Percentiles rank a stretch among this genome's conserved stretches.
These are phyloP conservation scores for Keqinozyma sinolaborantium DNA, from an alignment of 1,139 yeast genomes.

Conservation along the genomic window DNA sequence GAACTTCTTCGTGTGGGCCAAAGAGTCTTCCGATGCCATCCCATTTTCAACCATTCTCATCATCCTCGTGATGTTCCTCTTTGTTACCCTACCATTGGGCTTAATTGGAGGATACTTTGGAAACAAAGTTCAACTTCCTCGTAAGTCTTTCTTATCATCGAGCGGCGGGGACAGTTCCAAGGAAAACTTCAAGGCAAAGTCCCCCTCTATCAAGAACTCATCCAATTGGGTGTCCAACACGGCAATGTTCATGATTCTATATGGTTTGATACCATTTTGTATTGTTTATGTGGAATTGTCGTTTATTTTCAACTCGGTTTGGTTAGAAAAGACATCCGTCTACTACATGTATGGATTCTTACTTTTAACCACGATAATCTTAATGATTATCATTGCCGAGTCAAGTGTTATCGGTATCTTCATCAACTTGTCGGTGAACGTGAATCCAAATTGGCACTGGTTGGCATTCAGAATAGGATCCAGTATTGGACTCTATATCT, in stretches of 20 bases:
- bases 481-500: slow-evolving; percentile 68
- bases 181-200: slow-evolving; percentile 1
- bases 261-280: slow-evolving; percentile 75
- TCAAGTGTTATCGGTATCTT: slow-evolving; percentile 73
- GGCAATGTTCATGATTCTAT: slow-evolving; percentile 22
- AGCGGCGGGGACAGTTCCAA: slow-evolving; percentile 2
- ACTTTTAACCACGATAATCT: slow-evolving; percentile 55
- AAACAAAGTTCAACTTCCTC: slow-evolving; percentile 28
- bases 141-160: slow-evolving; percentile 9
- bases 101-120: slow-evolving; percentile 68
- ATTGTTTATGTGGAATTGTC: slow-evolving; percentile 78
- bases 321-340: slow-evolving; percentile 78
- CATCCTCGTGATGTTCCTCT: slow-evolving; percentile 52
- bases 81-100: slow-evolving; percentile 72
- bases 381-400: slow-evolving; percentile 64
- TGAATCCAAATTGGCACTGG: slow-evolving; percentile 83
- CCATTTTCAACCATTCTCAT: slow-evolving; percentile 74
- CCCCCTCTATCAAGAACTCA: slow-evolving; percentile 6
- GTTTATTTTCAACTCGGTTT: slow-evolving; percentile 70
- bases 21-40: slow-evolving; percentile 70
- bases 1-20: slow-evolving; percentile 72
- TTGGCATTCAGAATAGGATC: slow-evolving; percentile 70
- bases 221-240: slow-evolving; percentile 23
- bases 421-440: slow-evolving; percentile 52
- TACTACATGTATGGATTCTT: slow-evolving; percentile 81